Evolutionary conservation across 441 rosid genomes (phyloP).

Genomic region (Euphorbia schlechtendalii): DNA sequence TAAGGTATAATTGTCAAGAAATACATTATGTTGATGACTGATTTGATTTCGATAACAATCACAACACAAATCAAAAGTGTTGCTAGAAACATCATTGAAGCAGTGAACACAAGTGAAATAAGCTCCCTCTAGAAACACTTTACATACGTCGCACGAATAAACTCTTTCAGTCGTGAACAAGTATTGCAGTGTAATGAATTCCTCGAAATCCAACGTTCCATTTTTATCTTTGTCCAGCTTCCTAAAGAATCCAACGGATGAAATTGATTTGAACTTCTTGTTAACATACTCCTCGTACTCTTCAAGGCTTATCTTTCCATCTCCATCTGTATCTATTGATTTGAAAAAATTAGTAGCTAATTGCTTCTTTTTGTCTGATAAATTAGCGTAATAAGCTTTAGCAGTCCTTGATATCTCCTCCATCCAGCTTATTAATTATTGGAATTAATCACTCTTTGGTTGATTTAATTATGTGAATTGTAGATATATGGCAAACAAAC

Average conservation of each 20-base stretch:
- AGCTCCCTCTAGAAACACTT: background rate
- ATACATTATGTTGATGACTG: background rate
- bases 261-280: background rate
- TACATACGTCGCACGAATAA: background rate
- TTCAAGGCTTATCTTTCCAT: background rate
- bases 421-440: background rate
- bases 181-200: background rate
- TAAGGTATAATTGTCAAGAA: background rate
- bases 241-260: background rate
- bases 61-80: background rate
- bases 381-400: background rate
- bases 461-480: too few relatives aligned
- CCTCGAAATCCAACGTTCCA: background rate
- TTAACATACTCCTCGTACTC: background rate
- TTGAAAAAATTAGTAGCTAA: background rate
- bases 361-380: background rate
- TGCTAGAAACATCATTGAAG: background rate
- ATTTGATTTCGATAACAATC: background rate
- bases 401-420: background rate
- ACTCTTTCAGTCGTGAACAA: background rate
- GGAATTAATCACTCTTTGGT: too few relatives aligned
- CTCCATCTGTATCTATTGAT: background rate
- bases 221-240: background rate
- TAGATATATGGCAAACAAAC: too few relatives aligned
- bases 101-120: background rate